Base-by-base conservation (phyloP, 768 basidiomycete species). In the Suillus decipiens region DNA sequence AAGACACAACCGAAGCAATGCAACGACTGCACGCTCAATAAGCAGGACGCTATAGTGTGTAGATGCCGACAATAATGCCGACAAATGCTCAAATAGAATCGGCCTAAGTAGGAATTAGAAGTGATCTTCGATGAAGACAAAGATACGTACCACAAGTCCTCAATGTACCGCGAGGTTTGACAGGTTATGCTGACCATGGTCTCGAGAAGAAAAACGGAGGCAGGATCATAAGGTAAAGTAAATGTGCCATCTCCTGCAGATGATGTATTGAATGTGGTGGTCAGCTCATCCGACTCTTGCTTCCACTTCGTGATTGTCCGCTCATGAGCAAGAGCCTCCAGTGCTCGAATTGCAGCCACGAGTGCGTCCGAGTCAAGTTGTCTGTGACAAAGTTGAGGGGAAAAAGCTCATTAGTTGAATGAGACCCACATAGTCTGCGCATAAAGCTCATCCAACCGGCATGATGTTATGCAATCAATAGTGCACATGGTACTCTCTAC, bases 401-500 rank as follows among this genome's bases (percentile, higher is more conserved):
- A 36, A 19, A 28, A 41, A 42, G 10, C 1, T 17, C 5, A 51
- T 47, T n/a, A 31, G 50, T 37, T 45, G 47, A 58, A 59, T 19
- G 56, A n/a, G 14, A 60, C 92, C 72, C 72, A 96, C 96, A 91
- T 87, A 37, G 98, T 95, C 71, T 99, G 93, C 47, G 84, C 87
- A 76, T 99, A 99, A 2, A 99, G 81, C 72, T 97, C 95, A 67
- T 99, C 97, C 41, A 99, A 78, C 41, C 92, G 87, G 75, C 97
- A 99, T 19, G 94, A 92, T 2, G 89, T 88, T 63, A 99, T 89
- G 72, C 96, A 98, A 72, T 99, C 97, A 54, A 99, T 91, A 6
- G 96, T 90, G 65, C 92, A 96, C 3, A 99, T 80, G 0, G 97
- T 98, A 63, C 89, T 96, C 77, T 99, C 97, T 22, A 99, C 81